Conservation (phyloP, 306 rosid species). For the Astragalus membranaceus region DNA sequence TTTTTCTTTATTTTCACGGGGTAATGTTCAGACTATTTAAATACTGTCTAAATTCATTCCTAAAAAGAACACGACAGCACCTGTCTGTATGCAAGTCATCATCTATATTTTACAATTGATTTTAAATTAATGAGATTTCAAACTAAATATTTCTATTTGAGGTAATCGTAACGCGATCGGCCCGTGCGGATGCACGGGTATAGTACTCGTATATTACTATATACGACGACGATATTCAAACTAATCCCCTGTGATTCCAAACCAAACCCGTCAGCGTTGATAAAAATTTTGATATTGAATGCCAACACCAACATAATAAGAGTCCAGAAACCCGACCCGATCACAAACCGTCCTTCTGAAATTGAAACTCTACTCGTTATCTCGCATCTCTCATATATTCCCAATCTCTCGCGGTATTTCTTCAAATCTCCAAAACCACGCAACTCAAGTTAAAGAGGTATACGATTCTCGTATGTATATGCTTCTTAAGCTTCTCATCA, state of each 20-base stretch:
- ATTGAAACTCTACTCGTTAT: background rate
- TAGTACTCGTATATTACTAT: too few relatives aligned
- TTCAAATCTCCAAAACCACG: background rate
- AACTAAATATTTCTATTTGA: too few relatives aligned
- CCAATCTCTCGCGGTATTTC: background rate
- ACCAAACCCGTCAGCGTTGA: background rate
- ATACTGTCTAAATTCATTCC: too few relatives aligned
- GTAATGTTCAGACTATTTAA: too few relatives aligned
- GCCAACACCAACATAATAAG: background rate
- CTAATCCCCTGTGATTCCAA: background rate
- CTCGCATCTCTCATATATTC: background rate
- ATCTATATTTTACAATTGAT: too few relatives aligned
- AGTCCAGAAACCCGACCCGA: slow-evolving; percentile 20
- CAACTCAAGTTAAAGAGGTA: background rate
- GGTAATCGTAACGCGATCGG: too few relatives aligned
- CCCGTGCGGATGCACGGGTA: too few relatives aligned
- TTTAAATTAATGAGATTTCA: too few relatives aligned
- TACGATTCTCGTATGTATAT: background rate
- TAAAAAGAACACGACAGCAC: too few relatives aligned
- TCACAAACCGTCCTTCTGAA: background rate
- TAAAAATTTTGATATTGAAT: background rate
- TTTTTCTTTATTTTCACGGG: too few relatives aligned
- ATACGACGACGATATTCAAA: too few relatives aligned
- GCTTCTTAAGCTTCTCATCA: background rate
- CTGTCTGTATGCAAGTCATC: too few relatives aligned